Evolutionary conservation across 2,329 filamentous ascomycete genomes (phyloP).

Genomic region (Fusarium multiceps): DNA sequence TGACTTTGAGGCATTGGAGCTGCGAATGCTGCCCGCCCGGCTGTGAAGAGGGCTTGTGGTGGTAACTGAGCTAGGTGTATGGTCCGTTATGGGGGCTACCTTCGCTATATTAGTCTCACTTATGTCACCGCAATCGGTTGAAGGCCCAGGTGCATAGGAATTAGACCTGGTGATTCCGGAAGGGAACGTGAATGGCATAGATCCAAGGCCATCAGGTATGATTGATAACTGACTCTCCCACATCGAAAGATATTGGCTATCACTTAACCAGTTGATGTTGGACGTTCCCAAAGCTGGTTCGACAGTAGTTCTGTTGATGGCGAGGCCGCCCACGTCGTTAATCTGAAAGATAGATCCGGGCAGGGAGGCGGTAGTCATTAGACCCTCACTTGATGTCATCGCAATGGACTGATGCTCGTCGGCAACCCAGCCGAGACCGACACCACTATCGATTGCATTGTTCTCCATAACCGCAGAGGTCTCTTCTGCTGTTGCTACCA

Average conservation of each 20-base stretch:
- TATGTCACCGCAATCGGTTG: neutral
- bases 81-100: neutral
- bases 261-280: slow-evolving; percentile 16
- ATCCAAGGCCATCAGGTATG: slow-evolving; percentile 10
- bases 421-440: neutral
- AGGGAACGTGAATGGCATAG: slow-evolving; percentile 5
- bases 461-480: neutral
- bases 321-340: slow-evolving; percentile 1
- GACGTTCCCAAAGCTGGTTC: neutral
- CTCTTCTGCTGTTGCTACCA: neutral
- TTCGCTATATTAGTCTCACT: neutral
- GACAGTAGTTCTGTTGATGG: neutral
- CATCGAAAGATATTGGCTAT: slow-evolving; percentile 11
- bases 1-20: slow-evolving; percentile 6
- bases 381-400: neutral
- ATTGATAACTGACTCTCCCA: slow-evolving; percentile 10
- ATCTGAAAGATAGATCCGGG: slow-evolving; percentile 9
- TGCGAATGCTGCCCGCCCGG: neutral
- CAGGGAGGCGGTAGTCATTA: neutral
- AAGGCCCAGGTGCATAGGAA: neutral
- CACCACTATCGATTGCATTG: neutral
- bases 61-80: neutral
- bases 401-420: neutral
- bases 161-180: neutral
- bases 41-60: neutral